A percentile compares a stretch with the other conserved stretches of the same genome.
Evolutionary conservation across 352 stramenopile genomes (phyloP).

Genomic region (Pythium sp.): DNA sequence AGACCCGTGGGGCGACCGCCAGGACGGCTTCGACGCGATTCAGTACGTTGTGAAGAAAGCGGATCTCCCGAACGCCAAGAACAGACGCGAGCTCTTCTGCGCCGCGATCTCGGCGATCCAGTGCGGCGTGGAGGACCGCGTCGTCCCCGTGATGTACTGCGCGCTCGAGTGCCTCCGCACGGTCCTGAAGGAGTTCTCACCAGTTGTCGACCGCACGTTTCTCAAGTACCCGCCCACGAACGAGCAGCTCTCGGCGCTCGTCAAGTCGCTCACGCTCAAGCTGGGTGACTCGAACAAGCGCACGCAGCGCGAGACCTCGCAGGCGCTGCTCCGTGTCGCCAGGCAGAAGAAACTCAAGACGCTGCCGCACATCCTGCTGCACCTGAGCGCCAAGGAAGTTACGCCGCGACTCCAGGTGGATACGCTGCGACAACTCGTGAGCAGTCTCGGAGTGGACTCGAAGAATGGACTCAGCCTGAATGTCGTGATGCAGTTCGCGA

Average conservation of each 20-base stretch:
- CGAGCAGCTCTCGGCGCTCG: conserved; percentile 51
- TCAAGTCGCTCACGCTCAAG: conserved; percentile 54
- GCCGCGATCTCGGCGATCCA: conserved; percentile 64
- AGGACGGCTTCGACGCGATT: conserved; percentile 79
- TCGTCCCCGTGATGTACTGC: conserved; percentile 82
- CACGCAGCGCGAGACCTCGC: conserved; percentile 64
- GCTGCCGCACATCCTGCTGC: conserved; percentile 55
- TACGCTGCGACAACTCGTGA: conserved; percentile 51
- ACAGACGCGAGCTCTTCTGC: conserved; percentile 58
- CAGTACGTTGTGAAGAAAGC: conserved; percentile 62
- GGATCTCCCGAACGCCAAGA: conserved; percentile 35
- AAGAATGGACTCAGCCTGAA: conserved; percentile 45
- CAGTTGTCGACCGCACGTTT: conserved; percentile 44
- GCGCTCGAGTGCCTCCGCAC: conserved; percentile 65
- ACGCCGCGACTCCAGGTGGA: conserved; percentile 51
- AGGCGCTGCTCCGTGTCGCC: conserved; percentile 58
- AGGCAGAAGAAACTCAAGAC: conserved; percentile 60
- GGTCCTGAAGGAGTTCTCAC: conserved; percentile 65
- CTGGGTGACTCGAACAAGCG: conserved; percentile 81
- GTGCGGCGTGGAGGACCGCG: conserved; percentile 70
- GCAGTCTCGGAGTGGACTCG: conserved; percentile 42
- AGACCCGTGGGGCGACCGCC: conserved; percentile 76
- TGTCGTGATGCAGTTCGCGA: conserved; percentile 64
- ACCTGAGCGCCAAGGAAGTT: conserved; percentile 62
- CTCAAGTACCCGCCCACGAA: conserved; percentile 43